Conservation (phyloP, 768 basidiomycete species). For the Suillus luteus region DNA sequence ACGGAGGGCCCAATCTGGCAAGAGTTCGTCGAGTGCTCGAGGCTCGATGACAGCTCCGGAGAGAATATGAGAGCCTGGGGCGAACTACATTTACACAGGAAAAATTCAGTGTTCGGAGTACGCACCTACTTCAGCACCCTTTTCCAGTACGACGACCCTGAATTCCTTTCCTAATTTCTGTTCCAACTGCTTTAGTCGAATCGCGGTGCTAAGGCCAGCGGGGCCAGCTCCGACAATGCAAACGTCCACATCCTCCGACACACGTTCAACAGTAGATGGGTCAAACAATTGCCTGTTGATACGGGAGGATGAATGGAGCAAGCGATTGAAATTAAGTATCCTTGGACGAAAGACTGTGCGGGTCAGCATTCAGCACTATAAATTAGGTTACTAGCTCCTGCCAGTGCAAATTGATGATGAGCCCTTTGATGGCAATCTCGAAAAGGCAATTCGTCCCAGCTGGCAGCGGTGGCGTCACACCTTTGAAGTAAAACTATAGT, state of each 20-base stretch:
- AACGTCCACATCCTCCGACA: slow-evolving; percentile 92
- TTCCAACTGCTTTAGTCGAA: slow-evolving; percentile 92
- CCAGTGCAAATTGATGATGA: not conserved
- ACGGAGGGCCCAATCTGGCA: slow-evolving; percentile 78
- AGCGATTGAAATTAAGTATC: not conserved
- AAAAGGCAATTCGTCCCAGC: not conserved
- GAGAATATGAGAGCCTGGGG: slow-evolving; percentile 87
- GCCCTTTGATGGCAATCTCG: not conserved
- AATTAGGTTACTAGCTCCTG: not conserved
- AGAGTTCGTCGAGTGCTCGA: slow-evolving; percentile 83
- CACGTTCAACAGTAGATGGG: slow-evolving; percentile 68
- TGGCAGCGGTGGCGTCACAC: not conserved
- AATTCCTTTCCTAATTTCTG: slow-evolving; percentile 76
- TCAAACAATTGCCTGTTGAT: slow-evolving; percentile 46
- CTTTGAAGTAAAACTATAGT: not conserved
- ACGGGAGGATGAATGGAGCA: slow-evolving; percentile 28
- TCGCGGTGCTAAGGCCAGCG: slow-evolving; percentile 94
- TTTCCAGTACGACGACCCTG: slow-evolving; percentile 93
- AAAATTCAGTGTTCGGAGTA: slow-evolving; percentile 17
- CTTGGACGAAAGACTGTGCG: slow-evolving; percentile 1
- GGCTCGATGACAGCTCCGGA: slow-evolving; percentile 97
- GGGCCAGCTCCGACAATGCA: slow-evolving; percentile 97
- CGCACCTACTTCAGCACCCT: slow-evolving; percentile 90
- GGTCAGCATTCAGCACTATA: slow-evolving; percentile 9
- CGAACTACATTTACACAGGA: slow-evolving; percentile 7